Evolutionary conservation across 73 alveolate genomes (phyloP), one percentile per base, ranked within the genome.

Genomic region (Stentor coeruleus): DNA sequence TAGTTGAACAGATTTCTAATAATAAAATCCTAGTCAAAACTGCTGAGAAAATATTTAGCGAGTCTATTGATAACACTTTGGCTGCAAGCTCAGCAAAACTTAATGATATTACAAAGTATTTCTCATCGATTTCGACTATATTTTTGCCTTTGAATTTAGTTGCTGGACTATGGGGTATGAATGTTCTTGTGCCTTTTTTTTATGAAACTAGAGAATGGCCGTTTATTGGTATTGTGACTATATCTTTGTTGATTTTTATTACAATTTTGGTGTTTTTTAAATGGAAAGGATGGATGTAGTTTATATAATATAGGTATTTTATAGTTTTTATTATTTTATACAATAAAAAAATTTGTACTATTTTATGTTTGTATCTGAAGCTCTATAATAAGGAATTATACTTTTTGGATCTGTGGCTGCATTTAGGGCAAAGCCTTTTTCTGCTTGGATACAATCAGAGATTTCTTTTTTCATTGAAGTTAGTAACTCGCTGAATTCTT

Each of bases 161-260:
- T 14, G 59, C 83, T 14, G 83, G 74, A 15, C 15, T 75, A 1
- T 20, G 41, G 83, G 83, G 83, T 37, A 75, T 75, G 83, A 75
- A 75, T 75, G 83, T 75, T 26, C 15, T 37, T 1, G 84, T 75
- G 1, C 83, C 83, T 1, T 37, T 75, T 1, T 35, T 26, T 26
- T 33, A 75, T 2, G 79, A 26, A 11, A 2, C 1, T 26, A 31
- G 33, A 28, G 0, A 66, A 1, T 20, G n/a, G 79, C 79, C 79
- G 26, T 66, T 20, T 11, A 0, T 20, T 66, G n/a, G 37, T 15
- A 20, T 20, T 15, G n/a, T 20, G 39, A 40, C 39, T 14, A 66
- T 33, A 20, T 28, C 37, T 0, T 1, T 66, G 11, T 37, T 26
- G 33, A 33, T 66, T 28, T 66, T 31, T 1, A 66, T 66, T 0